These are phyloP conservation scores for Rutidosis leptorrhynchoides DNA, from an alignment of 129 eudicot species.

Conservation along the genomic window DNA sequence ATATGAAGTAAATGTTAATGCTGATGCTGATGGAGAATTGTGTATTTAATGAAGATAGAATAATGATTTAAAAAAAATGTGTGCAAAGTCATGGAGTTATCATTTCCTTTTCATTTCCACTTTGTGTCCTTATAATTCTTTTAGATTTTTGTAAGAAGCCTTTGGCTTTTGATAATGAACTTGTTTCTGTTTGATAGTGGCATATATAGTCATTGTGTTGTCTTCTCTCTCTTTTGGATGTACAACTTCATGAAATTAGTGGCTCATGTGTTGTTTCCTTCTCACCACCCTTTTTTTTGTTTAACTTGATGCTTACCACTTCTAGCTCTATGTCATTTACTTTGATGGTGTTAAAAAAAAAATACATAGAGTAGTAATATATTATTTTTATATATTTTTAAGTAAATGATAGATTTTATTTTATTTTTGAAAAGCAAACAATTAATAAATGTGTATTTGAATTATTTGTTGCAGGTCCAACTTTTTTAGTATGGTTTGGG, in stretches of 20 bases:
- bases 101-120: slow-evolving; percentile 44
- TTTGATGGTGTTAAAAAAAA: slow-evolving; percentile 11
- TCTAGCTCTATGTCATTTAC: slow-evolving; percentile 35
- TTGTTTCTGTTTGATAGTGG: slow-evolving; percentile 59
- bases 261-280: slow-evolving; percentile 36
- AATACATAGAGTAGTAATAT: not conserved
- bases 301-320: slow-evolving; percentile 40
- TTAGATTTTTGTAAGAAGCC: slow-evolving; percentile 43
- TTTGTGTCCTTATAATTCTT: slow-evolving; percentile 36
- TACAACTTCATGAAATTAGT: slow-evolving; percentile 36
- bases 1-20: slow-evolving; percentile 15
- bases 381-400: too few relatives aligned
- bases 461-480: slow-evolving; percentile 50
- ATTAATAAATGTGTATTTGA: slow-evolving; percentile 6
- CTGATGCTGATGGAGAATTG: slow-evolving; percentile 24
- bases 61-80: slow-evolving; percentile 18
- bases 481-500: slow-evolving; percentile 92
- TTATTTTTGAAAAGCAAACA: too few relatives aligned
- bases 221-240: slow-evolving; percentile 38
- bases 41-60: slow-evolving; percentile 20
- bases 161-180: slow-evolving; percentile 48
- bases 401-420: too few relatives aligned
- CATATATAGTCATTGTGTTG: slow-evolving; percentile 44
- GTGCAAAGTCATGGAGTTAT: slow-evolving; percentile 34
- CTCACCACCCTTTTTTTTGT: slow-evolving; percentile 41